Evolutionary conservation across 2,329 filamentous ascomycete genomes (phyloP).

Genomic region (Pseudocercospora fuligena): DNA sequence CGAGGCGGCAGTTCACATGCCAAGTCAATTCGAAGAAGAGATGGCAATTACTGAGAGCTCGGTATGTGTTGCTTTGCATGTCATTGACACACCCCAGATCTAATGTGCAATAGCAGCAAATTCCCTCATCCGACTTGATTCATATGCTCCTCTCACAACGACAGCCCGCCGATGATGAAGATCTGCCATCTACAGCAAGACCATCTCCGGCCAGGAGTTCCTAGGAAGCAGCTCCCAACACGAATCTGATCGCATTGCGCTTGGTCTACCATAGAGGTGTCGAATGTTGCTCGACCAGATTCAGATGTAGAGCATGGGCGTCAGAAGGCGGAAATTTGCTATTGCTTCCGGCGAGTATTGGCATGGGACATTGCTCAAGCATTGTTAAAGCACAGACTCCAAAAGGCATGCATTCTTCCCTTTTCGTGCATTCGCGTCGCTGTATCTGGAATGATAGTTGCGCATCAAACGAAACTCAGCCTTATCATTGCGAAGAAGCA

Average conservation of each 20-base stretch:
- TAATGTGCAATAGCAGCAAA: neutral
- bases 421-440: neutral
- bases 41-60: constrained; percentile 19
- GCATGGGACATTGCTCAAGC: neutral
- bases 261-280: neutral
- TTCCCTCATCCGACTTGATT: neutral
- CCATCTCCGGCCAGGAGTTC: neutral
- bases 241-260: no score
- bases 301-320: neutral
- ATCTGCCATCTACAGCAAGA: neutral
- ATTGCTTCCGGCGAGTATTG: neutral
- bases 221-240: neutral
- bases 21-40: constrained; percentile 21
- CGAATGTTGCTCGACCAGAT: neutral
- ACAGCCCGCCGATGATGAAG: neutral
- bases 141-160: neutral
- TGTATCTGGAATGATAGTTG: neutral
- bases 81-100: neutral
- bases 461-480: neutral
- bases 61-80: neutral
- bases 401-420: no score
- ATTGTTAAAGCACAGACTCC: neutral
- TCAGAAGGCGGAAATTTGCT: neutral
- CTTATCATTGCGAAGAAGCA: neutral
- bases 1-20: neutral